phyloP scores from a whole-genome alignment of 305 asterid genomes.

The Rubia balearica region DNA sequence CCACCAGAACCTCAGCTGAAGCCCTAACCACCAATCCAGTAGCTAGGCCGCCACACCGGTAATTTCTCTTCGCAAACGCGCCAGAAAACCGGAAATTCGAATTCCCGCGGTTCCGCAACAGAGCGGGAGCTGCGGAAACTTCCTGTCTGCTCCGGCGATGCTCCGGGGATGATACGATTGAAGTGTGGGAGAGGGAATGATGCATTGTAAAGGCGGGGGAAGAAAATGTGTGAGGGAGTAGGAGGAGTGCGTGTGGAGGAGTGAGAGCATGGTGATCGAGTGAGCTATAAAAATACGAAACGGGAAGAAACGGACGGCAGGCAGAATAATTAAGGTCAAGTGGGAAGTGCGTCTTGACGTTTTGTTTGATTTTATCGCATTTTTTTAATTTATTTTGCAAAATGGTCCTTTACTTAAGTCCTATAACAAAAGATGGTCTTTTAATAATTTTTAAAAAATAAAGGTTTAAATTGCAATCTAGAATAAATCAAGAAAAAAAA shows the following conservation, averaged over 20 bases:
- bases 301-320: constrained; percentile 11
- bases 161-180: neutral
- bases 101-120: neutral
- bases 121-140: neutral
- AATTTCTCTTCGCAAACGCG: neutral
- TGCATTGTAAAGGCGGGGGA: constrained; percentile 4
- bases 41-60: constrained; percentile 18
- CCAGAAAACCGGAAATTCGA: constrained; percentile 1
- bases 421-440: neutral
- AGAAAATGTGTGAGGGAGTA: neutral
- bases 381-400: neutral
- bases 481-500: no score
- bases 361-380: neutral
- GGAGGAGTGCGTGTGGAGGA: constrained; percentile 2
- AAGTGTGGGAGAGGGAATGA: constrained; percentile 7
- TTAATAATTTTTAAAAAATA: no score
- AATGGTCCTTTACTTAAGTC: neutral
- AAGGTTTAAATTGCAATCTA: no score
- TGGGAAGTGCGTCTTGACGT: constrained; percentile 9
- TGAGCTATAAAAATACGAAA: neutral
- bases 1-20: constrained; percentile 26
- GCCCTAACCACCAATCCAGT: constrained; percentile 25
- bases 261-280: constrained; percentile 3
- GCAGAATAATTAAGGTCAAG: neutral
- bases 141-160: neutral